Conservation (phyloP, 805 yeast species). For the Candida piceae region DNA sequence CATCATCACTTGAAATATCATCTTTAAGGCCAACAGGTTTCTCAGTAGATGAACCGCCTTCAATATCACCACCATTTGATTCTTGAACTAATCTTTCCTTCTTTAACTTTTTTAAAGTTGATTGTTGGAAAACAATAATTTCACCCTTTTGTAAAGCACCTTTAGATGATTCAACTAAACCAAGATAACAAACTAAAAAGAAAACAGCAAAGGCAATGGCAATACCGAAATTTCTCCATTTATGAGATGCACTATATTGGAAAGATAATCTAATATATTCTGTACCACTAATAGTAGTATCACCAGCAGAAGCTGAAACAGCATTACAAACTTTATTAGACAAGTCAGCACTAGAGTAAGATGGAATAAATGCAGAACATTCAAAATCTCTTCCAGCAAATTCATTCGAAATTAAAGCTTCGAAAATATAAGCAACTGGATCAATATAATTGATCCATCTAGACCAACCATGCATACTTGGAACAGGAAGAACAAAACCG, state of each 20-base stretch:
- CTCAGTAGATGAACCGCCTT: constrained; percentile 21
- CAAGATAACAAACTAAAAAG: constrained; percentile 50
- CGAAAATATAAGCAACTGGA: constrained; percentile 53
- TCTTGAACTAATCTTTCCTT: constrained; percentile 30
- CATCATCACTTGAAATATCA: constrained; percentile 21
- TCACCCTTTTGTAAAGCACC: constrained; percentile 72
- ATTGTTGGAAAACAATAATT: constrained; percentile 51
- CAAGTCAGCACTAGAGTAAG: constrained; percentile 22
- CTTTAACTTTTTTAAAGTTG: constrained; percentile 41
- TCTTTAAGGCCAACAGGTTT: constrained; percentile 17
- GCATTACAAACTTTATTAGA: constrained; percentile 30
- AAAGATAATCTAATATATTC: constrained; percentile 45
- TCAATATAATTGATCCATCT: constrained; percentile 57
- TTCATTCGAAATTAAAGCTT: constrained; percentile 54
- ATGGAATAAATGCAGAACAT: constrained; percentile 47
- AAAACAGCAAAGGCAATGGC: constrained; percentile 48
- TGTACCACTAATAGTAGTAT: constrained; percentile 50
- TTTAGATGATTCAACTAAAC: constrained; percentile 51
- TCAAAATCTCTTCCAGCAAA: constrained; percentile 41
- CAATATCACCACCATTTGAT: constrained; percentile 20
- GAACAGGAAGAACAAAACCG: constrained; percentile 53
- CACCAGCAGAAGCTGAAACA: constrained; percentile 58
- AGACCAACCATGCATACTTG: constrained; percentile 55
- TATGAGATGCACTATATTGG: constrained; percentile 48
- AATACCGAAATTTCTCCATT: constrained; percentile 82